phyloP scores from a whole-genome alignment of 148 eudicot species.

The Vaccinium macrocarpon region DNA sequence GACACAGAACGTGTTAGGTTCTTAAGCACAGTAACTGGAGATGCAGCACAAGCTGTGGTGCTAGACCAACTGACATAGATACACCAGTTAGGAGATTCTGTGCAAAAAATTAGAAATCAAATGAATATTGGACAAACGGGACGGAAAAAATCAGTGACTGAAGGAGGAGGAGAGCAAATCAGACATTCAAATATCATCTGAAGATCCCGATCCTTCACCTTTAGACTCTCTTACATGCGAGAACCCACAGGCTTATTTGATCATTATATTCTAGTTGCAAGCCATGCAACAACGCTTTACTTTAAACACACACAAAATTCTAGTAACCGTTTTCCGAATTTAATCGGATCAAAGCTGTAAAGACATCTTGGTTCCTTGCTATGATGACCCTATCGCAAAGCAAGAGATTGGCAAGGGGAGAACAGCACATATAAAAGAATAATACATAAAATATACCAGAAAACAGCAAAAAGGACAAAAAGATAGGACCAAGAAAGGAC shows the following conservation, averaged over 20 bases:
- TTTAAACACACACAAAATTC: neutral
- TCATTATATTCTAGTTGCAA: neutral
- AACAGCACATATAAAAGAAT: neutral
- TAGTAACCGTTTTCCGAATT: neutral
- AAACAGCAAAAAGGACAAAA: neutral
- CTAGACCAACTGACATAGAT: conserved; percentile 16
- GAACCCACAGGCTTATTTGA: neutral
- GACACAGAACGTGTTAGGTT: conserved; percentile 16
- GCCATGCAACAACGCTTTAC: neutral
- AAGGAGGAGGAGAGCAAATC: neutral
- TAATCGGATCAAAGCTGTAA: neutral
- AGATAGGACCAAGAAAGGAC: neutral
- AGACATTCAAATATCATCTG: conserved; percentile 7
- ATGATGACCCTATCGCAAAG: conserved; percentile 18
- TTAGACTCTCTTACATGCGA: neutral
- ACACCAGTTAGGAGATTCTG: conserved; percentile 21
- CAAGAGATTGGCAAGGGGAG: conserved; percentile 2
- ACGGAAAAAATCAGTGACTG: neutral
- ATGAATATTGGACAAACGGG: neutral
- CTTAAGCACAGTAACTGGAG: conserved; percentile 26
- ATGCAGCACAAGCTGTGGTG: conserved; percentile 21
- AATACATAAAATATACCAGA: too few species aligned
- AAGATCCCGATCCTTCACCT: conserved; percentile 8
- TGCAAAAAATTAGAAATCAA: conserved; percentile 25
- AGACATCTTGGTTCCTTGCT: conserved; percentile 11